Evolutionary conservation across 257 asterid species (phyloP).

Genomic region (Solanum gandarillasii): DNA sequence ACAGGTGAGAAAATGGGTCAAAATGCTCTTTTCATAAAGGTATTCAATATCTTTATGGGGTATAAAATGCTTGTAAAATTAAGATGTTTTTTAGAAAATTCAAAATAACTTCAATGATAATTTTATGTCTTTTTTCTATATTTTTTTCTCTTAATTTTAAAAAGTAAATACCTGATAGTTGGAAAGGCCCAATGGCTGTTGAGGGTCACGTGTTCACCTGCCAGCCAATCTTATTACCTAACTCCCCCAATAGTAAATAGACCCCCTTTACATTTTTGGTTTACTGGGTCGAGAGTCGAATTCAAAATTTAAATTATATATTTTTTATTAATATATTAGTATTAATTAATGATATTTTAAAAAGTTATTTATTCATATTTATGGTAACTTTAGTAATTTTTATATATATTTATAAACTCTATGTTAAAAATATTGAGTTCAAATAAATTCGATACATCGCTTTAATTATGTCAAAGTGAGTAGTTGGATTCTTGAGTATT

Average conservation of each 20-base stretch:
- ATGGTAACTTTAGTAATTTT: neutral
- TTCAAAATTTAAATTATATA: neutral
- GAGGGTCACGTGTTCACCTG: neutral
- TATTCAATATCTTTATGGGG: no score
- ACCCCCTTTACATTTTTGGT: neutral
- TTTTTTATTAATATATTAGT: neutral
- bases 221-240: neutral
- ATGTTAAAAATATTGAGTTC: neutral
- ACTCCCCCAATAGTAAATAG: neutral
- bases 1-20: no score
- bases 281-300: accelerated
- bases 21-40: no score
- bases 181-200: neutral
- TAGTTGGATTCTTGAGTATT: neutral
- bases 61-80: no score
- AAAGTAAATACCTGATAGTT: neutral
- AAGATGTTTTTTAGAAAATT: no score
- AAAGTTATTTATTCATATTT: neutral
- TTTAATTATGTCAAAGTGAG: neutral
- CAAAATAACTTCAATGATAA: no score
- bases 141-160: no score
- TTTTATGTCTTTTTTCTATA: no score
- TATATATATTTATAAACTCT: neutral
- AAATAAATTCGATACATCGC: neutral
- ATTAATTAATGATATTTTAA: neutral